Evolutionary conservation across 345 rosid genomes (phyloP), one percentile per base, ranked within the genome.

Genomic region (Lepidium aucheri): DNA sequence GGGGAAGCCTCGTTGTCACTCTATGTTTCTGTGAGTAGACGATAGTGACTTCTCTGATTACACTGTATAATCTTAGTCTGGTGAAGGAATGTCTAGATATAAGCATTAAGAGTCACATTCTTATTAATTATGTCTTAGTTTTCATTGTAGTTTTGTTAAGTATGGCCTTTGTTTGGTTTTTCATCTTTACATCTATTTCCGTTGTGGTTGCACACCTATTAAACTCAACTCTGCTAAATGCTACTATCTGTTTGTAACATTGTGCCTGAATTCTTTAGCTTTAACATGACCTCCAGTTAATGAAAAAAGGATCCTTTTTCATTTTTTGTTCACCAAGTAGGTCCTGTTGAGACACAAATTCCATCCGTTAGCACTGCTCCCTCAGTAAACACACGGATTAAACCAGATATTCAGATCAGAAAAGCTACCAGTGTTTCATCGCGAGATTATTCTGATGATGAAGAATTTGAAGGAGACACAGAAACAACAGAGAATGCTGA

Each of bases 401-500:
- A 81, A 67, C 65, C 82, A 33, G 91, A 71, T 40, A 59, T 39
- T 36, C 95, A 73, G 60, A 71, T 67, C 32, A 79, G 84, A 80
- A 92, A 84, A 80, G 70, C 92, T 28, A 83, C 90, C 10, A 90
- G 99, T 77, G 89, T 85, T 17, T 90, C 96, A 34, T 90, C 97
- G 6, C 77, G 90, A 74, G 98, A 90, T 33, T 96, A 90, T 82
- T 90, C 98, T 15, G 94, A 89, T 67, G 88, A 83, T 52, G 97
- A 94, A 42, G 99, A 86, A 33, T 82, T 88, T 79, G 96, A 90
- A 60, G 92, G 89, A 65, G 97, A 90, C 53, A 86, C 76, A 1
- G 96, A 79, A 78, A 86, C 81, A 13, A 74, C 85, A 16, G 91
- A 81, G 15, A 72, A 80, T 69, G 68, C 32, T 56, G 87, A 75